Evolutionary conservation across 2,329 filamentous ascomycete genomes (phyloP).

Genomic region (Aspergillus ochraceoroseus): DNA sequence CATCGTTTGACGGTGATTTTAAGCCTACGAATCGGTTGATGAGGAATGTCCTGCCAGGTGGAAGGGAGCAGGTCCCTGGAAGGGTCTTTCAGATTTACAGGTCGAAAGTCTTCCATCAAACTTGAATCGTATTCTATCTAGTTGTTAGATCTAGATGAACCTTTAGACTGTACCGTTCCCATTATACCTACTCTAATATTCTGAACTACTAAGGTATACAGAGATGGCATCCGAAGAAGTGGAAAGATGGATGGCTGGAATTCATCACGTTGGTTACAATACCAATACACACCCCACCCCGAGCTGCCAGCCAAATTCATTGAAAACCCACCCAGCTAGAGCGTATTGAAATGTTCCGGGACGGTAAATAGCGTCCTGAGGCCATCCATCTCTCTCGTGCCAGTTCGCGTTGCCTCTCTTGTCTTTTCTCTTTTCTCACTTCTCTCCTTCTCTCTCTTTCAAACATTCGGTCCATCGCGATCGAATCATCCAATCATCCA

Average conservation of each 20-base stretch:
- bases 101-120: too few species aligned
- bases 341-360: constrained; percentile 1
- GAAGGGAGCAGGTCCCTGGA: constrained; percentile 4
- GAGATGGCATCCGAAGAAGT: not conserved
- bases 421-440: constrained; percentile 7
- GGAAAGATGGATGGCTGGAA: constrained; percentile 6
- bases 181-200: too few species aligned
- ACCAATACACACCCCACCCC: constrained; percentile 9
- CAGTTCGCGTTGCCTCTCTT: constrained; percentile 4
- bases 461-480: constrained; percentile 8
- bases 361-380: constrained; percentile 14
- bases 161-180: too few species aligned
- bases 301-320: not conserved
- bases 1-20: constrained; percentile 3
- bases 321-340: not conserved
- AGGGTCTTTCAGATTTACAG: constrained; percentile 6
- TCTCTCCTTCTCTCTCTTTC: constrained; percentile 9
- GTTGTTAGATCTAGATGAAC: too few species aligned
- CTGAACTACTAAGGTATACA: too few species aligned
- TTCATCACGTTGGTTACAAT: constrained; percentile 17
- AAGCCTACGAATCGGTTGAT: constrained; percentile 1
- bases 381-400: constrained; percentile 9
- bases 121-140: not conserved
- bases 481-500: constrained; percentile 12
- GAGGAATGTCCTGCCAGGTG: constrained; percentile 4